Evolutionary conservation across 176 grass and related monocot genomes (phyloP), one percentile per base, ranked within the genome.

Genomic region (Oryza nivara): DNA sequence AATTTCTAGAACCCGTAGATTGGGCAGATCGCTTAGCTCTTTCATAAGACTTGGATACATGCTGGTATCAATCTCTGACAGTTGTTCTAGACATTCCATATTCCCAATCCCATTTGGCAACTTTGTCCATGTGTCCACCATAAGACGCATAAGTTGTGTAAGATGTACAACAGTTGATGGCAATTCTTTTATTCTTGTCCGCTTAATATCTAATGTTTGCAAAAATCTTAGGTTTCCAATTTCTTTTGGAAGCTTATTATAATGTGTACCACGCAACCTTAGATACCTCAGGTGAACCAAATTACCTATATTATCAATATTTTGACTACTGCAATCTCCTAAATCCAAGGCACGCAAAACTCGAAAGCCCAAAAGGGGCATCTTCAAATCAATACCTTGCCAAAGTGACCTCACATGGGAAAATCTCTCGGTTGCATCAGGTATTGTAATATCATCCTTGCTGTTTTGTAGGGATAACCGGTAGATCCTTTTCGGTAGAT

Each of bases 281-380:
- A 85, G 14, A 56, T 77, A 85, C 17, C 65, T 85, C 76, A 85
- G 68, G 48, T 71, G 74, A 79, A 51, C 20, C 67, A 85, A 26
- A 22, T 13, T 78, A 1, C 14, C 32, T 12, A 68, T 7, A 54
- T 23, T 9, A 15, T 44, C 0, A 11, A 79, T 60, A 46, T 17
- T 4, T 28, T 3, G 3, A 3, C 22, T 47, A 0, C 23, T 47
- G 63, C 63, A 52, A 0, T 16, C 9, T 60, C 67, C 30, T 16
- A 68, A 45, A 3, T 66, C 76, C 20, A 60, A 26, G 17, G 68
- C 64, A 12, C 44, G 77, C 2, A 80, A 47, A 7, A 80, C 43
- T 14, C 11, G 23, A n/a, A 67, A 49, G 9, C 17, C 32, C 0
- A 43, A 67, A 46, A 80, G 77, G 41, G 64, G 9, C 8, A 5